phyloP scores from a whole-genome alignment of 2,329 filamentous ascomycete genomes.

The Pseudogymnoascus sp. region DNA sequence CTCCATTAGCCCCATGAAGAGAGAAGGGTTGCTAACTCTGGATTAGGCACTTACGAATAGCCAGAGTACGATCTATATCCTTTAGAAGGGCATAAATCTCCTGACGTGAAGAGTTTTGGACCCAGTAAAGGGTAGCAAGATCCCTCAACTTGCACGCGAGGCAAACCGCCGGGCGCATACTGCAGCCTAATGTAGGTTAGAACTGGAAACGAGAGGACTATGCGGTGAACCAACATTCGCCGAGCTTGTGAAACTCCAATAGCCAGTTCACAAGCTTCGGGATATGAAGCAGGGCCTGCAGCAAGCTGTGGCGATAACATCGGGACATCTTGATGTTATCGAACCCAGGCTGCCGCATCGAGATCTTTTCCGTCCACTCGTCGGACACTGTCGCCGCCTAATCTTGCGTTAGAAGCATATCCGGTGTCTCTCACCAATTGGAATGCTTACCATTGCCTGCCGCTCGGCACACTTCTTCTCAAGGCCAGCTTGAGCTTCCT shows the following conservation, averaged over 20 bases:
- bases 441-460: background rate
- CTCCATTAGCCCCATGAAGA: background rate
- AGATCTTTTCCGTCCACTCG: constrained; percentile 19
- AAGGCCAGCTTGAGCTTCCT: background rate
- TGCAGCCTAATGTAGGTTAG: constrained; percentile 13
- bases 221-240: constrained; percentile 19
- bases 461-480: constrained; percentile 1
- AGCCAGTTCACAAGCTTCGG: constrained; percentile 29
- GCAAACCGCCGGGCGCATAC: constrained; percentile 10
- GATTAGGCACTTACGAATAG: constrained; percentile 12
- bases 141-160: constrained; percentile 16
- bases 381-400: constrained; percentile 16
- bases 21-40: background rate
- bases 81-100: constrained; percentile 10
- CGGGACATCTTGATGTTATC: constrained; percentile 22
- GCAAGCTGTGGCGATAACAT: constrained; percentile 29
- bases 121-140: constrained; percentile 15
- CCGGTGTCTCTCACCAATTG: background rate
- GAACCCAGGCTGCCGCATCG: constrained; percentile 23
- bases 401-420: constrained; percentile 1
- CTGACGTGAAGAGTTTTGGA: background rate
- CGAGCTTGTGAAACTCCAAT: constrained; percentile 19
- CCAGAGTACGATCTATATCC: constrained; percentile 16
- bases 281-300: constrained; percentile 30
- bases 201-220: background rate